Percentiles rank a stretch among this genome's conserved stretches.
phyloP scores from a whole-genome alignment of 1,139 yeast genomes.

The Protomyces arabidopsidicola region DNA sequence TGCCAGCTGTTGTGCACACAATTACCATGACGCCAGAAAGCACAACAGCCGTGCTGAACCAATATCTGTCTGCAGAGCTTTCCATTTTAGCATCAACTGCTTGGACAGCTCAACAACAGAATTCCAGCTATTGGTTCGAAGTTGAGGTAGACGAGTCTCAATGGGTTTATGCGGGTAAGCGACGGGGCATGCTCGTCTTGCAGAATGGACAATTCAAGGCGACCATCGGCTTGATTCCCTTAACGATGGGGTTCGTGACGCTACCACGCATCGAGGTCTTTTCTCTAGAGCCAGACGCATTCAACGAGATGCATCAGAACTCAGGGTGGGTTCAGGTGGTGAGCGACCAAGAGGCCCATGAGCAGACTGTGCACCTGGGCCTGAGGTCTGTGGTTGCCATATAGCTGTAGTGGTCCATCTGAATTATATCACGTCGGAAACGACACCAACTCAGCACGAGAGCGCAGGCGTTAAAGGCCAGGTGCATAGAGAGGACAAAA shows the following conservation, averaged over 20 bases:
- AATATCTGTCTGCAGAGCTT: background rate
- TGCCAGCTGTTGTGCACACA: constrained; percentile 1
- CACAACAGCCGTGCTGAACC: background rate
- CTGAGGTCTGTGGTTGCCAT: background rate
- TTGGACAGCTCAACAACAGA: background rate
- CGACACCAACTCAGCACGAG: no score
- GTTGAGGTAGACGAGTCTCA: constrained; percentile 2
- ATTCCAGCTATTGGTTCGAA: background rate
- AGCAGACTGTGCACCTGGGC: background rate
- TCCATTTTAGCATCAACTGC: background rate
- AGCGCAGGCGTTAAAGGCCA: no score
- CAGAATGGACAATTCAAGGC: background rate
- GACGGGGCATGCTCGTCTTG: background rate
- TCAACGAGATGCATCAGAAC: background rate
- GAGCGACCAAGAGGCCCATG: background rate
- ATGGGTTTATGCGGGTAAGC: constrained; percentile 14
- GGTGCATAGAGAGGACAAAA: no score
- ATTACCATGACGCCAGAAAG: background rate
- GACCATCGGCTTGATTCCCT: background rate
- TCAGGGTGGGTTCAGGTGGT: background rate
- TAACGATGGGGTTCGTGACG: background rate
- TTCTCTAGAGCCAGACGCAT: background rate
- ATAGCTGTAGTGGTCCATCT: background rate
- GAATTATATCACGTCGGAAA: background rate
- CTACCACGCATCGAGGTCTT: background rate